phyloP scores from a whole-genome alignment of 1,284 basidiomycete species.

The Meira nashicola region DNA sequence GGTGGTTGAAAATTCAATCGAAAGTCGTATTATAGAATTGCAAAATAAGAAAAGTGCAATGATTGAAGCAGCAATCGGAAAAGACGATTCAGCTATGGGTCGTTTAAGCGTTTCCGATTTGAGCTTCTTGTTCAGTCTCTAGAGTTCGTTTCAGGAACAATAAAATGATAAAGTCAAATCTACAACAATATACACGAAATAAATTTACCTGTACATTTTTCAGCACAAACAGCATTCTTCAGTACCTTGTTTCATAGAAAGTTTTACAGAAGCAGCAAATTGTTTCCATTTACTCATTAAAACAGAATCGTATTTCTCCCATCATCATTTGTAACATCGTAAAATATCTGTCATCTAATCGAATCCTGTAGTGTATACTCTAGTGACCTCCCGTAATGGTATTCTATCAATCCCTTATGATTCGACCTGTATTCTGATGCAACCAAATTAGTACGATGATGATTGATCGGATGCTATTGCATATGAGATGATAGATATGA shows the following conservation, averaged over 20 bases:
- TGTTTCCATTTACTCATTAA: too few species aligned
- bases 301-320: too few species aligned
- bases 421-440: background rate
- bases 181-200: too few species aligned
- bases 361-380: background rate
- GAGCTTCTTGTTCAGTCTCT: slow-evolving; percentile 47
- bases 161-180: too few species aligned
- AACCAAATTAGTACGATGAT: background rate
- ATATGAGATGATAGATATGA: slow-evolving; percentile 7
- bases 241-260: too few species aligned
- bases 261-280: too few species aligned
- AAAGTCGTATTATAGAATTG: slow-evolving; percentile 75
- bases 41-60: slow-evolving; percentile 80
- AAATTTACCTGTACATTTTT: too few species aligned
- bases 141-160: background rate
- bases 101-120: slow-evolving; percentile 48
- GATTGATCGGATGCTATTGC: background rate
- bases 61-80: slow-evolving; percentile 51
- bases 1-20: slow-evolving; percentile 88
- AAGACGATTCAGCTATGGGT: slow-evolving; percentile 51
- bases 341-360: too few species aligned
- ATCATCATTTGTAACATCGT: too few species aligned
- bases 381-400: background rate
- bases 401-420: background rate
- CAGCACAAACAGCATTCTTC: too few species aligned